Evolutionary conservation across 2,329 filamentous ascomycete genomes (phyloP).

Genomic region (Botrytis squamosa): DNA sequence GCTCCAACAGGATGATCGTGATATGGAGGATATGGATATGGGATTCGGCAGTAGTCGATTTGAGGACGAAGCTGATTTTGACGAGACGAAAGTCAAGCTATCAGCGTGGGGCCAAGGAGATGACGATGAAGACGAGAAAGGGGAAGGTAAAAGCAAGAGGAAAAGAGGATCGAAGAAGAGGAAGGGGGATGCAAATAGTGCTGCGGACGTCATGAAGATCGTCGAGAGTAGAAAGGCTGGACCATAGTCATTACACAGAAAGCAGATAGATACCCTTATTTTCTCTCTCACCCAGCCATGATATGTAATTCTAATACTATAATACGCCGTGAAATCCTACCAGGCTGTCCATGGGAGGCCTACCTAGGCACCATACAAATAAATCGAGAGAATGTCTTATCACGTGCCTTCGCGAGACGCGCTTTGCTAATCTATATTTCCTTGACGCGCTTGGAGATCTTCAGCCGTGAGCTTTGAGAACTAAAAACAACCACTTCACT

Average conservation of each 20-base stretch:
- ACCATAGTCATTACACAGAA: neutral
- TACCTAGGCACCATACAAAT: too few relatives aligned
- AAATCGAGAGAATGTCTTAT: neutral
- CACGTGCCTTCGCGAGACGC: conserved; percentile 5
- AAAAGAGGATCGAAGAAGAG: conserved; percentile 73
- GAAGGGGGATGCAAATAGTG: conserved; percentile 76
- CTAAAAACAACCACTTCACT: neutral
- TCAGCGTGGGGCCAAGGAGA: conserved; percentile 61
- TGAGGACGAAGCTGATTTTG: conserved; percentile 84
- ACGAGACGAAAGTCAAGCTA: conserved; percentile 64
- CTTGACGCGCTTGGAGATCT: neutral
- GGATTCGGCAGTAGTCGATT: conserved; percentile 87
- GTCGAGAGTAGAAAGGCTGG: conserved; percentile 53
- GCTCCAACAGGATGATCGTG: conserved; percentile 70
- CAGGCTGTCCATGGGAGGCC: neutral
- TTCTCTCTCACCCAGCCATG: neutral
- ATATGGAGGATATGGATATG: conserved; percentile 89
- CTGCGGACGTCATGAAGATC: conserved; percentile 74
- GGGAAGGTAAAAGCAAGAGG: conserved; percentile 54
- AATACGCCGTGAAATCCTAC: neutral
- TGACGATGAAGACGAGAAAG: conserved; percentile 46
- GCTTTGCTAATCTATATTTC: neutral
- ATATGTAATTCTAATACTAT: neutral
- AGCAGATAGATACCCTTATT: neutral
- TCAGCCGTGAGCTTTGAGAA: neutral